phyloP scores from a whole-genome alignment of 305 asterid species.

The Fraxinus angustifolia region DNA sequence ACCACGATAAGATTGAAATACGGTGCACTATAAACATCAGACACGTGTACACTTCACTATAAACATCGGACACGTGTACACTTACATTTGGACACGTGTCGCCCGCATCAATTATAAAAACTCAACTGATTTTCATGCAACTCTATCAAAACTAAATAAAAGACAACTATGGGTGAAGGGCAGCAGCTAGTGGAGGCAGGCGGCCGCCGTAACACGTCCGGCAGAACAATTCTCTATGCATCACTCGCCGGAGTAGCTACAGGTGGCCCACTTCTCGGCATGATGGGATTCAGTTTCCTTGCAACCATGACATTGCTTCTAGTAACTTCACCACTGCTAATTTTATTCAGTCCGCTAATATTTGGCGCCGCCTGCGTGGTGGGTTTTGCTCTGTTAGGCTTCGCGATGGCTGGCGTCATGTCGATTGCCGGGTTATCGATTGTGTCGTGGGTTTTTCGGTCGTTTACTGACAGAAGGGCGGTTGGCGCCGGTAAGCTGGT shows the following conservation, averaged over 20 bases:
- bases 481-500: not conserved
- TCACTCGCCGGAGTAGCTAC: slow-evolving; percentile 19
- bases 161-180: slow-evolving; percentile 19
- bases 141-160: not conserved
- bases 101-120: not conserved
- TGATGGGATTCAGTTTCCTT: slow-evolving; percentile 26
- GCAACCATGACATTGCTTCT: slow-evolving; percentile 14
- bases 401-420: slow-evolving; percentile 12
- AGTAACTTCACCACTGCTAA: slow-evolving; percentile 19
- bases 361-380: slow-evolving; percentile 20
- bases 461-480: not conserved
- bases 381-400: slow-evolving; percentile 13
- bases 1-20: not conserved
- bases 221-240: not conserved
- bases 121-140: not conserved
- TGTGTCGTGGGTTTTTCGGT: slow-evolving; percentile 5
- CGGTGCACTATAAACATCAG: not conserved
- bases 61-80: not conserved
- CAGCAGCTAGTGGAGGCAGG: not conserved
- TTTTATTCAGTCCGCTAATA: slow-evolving; percentile 24
- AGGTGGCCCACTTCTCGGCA: slow-evolving; percentile 20
- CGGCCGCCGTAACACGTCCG: not conserved
- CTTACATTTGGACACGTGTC: not conserved
- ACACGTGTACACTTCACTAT: too few species aligned
- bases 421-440: slow-evolving; percentile 3